Conservation (phyloP, 2,329 filamentous ascomycete genomes). For the Talaromyces sp. region DNA sequence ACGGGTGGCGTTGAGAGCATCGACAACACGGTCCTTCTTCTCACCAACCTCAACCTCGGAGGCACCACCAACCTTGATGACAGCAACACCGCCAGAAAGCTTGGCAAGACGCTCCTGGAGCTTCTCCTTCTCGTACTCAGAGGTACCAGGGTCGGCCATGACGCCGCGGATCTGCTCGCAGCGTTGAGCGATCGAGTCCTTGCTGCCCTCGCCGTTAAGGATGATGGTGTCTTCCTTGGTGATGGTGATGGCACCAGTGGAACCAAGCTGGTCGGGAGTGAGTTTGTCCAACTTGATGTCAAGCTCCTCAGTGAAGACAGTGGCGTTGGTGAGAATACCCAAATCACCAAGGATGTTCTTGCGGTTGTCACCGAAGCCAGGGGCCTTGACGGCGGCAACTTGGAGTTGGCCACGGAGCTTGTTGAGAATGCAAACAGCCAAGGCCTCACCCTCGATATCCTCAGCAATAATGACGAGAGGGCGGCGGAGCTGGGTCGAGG, state of each 20-base stretch:
- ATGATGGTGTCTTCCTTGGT: constrained; percentile 99
- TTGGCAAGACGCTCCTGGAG: constrained; percentile 99
- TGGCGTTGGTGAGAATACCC: constrained; percentile 90
- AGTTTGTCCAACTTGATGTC: constrained; percentile 99
- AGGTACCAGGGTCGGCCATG: constrained; percentile 87
- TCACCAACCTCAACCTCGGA: constrained; percentile 98
- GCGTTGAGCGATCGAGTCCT: constrained; percentile 87
- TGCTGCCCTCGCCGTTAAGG: constrained; percentile 92
- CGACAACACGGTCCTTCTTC: constrained; percentile 99
- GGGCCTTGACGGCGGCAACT: constrained; percentile 97
- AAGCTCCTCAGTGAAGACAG: constrained; percentile 96
- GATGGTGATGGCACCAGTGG: constrained; percentile 97
- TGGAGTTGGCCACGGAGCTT: constrained; percentile 99
- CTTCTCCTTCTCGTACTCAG: constrained; percentile 99
- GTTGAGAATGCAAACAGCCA: constrained; percentile 99
- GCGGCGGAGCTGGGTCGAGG: constrained; percentile 89
- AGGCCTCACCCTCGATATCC: constrained; percentile 97
- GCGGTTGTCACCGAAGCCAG: constrained; percentile 99
- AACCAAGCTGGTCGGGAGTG: constrained; percentile 90
- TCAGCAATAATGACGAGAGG: constrained; percentile 98
- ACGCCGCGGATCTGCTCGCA: constrained; percentile 99
- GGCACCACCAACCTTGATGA: constrained; percentile 97
- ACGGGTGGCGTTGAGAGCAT: constrained; percentile 95
- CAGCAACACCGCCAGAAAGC: constrained; percentile 96
- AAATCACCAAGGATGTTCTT: constrained; percentile 99